These are phyloP conservation scores for Arctostaphylos glauca DNA, from an alignment of 148 eudicot genomes.

Conservation along the genomic window DNA sequence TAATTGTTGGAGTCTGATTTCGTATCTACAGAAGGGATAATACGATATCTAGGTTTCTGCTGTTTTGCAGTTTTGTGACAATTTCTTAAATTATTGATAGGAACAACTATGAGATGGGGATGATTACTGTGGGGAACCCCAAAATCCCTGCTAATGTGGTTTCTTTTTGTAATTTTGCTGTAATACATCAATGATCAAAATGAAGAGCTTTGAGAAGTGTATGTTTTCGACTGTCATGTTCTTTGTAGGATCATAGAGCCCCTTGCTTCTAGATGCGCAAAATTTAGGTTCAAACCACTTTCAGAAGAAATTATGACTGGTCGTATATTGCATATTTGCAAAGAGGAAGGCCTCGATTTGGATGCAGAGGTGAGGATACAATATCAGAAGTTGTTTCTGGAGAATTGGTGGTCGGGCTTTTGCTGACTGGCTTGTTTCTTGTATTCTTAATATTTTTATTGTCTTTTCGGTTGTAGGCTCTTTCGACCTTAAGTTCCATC, in stretches of 20 bases:
- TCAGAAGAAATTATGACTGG: slow-evolving; percentile 77
- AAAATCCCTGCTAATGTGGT: neutral
- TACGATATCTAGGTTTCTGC: neutral
- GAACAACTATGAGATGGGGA: neutral
- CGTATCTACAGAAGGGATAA: neutral
- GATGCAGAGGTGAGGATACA: slow-evolving; percentile 65
- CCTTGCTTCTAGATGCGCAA: slow-evolving; percentile 95
- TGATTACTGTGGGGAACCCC: neutral
- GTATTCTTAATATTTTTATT: slow-evolving; percentile 11
- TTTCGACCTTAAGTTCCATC: slow-evolving; percentile 77
- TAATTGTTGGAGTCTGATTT: neutral
- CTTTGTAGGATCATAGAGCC: slow-evolving; percentile 86
- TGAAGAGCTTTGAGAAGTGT: neutral
- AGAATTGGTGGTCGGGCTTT: neutral
- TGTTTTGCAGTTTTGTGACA: neutral
- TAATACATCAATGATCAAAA: neutral
- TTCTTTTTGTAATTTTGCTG: slow-evolving; percentile 10
- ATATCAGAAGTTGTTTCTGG: slow-evolving; percentile 1
- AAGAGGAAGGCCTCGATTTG: slow-evolving; percentile 78
- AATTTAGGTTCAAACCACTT: slow-evolving; percentile 93
- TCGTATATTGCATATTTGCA: slow-evolving; percentile 77
- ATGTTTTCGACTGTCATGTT: slow-evolving; percentile 4
- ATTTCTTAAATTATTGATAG: neutral
- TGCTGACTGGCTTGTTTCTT: slow-evolving; percentile 9
- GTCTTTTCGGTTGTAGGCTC: slow-evolving; percentile 50